Evolutionary conservation across 2,329 filamentous ascomycete genomes (phyloP), one percentile per base, ranked within the genome.

Genomic region (Aspergillus spinulosporus): DNA sequence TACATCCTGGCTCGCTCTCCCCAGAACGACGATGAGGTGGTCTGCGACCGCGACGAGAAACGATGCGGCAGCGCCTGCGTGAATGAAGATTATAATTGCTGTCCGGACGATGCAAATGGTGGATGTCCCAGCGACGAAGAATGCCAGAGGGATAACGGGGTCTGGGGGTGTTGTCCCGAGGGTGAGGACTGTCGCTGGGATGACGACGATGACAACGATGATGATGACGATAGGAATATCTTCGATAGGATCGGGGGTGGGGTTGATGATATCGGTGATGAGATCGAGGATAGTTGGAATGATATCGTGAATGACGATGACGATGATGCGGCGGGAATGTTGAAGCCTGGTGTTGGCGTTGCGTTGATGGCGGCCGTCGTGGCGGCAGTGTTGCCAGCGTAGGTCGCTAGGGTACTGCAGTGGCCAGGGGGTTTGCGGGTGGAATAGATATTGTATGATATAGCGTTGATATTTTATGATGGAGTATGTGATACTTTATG

Each of bases 111-210:
- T 15, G 52, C 49, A 29, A 42, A 26, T 1, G 52, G 52, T 39
- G 52, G 52, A 6, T 54, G 52, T 14, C 52, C 52, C 5, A 42
- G 44, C 9, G 39, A 49, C n/a, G 44, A 54, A 36, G 44, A 54
- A n/a, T 54, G 52, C 11, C 45, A 49, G 7, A 7, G 31, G 14
- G 52, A 49, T 15, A 21, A 49, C 28, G 52, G 31, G 5, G 26
- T 39, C 6, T 54, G 45, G 44, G 52, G 52, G 36, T 54, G 52
- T n/a, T 54, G 52, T 8, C 52, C 52, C 15, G 52, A 54, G 2
- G 45, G 52, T 3, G 36, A 43, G 3, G 45, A 49, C n/a, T 54
- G 52, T 45, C 11, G 29, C 4, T 54, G 52, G 52, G 52, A 54
- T 8, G 39, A 54, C 15, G 45, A 54, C 21, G 21, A 21, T 14